These are phyloP conservation scores for Picea abies DNA, from an alignment of 83 land plant genomes.

Conservation along the genomic window DNA sequence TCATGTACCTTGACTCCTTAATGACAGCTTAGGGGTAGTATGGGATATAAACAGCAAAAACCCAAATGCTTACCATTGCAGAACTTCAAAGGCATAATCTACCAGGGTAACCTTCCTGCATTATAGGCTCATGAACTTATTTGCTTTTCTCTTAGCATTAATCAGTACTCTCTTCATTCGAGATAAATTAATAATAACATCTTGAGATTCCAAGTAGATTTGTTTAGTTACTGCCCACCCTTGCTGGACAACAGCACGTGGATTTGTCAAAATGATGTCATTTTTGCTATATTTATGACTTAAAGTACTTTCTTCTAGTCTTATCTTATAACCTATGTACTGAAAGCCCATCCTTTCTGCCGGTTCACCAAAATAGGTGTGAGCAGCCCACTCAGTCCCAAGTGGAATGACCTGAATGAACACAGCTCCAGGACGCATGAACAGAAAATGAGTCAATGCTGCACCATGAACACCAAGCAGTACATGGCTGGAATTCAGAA, in stretches of 20 bases:
- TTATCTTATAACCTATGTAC: constrained; percentile 66
- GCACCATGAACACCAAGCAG: constrained; percentile 98
- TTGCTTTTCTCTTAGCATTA: constrained; percentile 5
- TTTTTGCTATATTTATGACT: constrained; percentile 41
- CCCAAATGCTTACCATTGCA: background rate
- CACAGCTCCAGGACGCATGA: constrained; percentile 82
- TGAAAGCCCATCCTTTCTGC: constrained; percentile 79
- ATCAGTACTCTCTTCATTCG: constrained; percentile 31
- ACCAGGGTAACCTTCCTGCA: background rate
- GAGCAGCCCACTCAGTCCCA: constrained; percentile 89
- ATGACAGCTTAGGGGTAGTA: background rate
- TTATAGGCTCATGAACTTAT: background rate
- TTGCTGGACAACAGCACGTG: constrained; percentile 42
- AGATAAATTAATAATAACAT: constrained; percentile 50
- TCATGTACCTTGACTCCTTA: background rate
- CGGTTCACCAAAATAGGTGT: constrained; percentile 88
- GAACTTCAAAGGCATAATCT: background rate
- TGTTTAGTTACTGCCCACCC: constrained; percentile 86
- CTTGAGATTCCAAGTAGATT: constrained; percentile 78
- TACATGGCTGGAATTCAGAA: constrained; percentile 46
- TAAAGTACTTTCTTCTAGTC: constrained; percentile 78
- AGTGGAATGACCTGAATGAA: constrained; percentile 89
- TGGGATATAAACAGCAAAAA: background rate
- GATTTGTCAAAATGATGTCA: constrained; percentile 72
- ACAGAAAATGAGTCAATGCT: constrained; percentile 90